A percentile compares a stretch with the other conserved stretches of the same genome.
Evolutionary conservation across 164 flowering plant genomes (phyloP).

Genomic region (Brasenia schreberi): DNA sequence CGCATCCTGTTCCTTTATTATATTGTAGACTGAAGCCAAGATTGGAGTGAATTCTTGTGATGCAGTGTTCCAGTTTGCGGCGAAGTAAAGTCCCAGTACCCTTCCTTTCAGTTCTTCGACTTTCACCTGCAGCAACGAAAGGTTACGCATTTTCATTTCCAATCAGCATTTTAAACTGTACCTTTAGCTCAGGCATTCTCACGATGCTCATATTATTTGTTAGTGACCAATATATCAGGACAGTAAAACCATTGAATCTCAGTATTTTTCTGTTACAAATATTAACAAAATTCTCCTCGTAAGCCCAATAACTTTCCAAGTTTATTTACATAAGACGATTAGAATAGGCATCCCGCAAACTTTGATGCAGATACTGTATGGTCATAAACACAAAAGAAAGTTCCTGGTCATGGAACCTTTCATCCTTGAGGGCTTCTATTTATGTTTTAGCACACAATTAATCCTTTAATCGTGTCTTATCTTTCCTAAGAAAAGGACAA

Average conservation of each 20-base stretch:
- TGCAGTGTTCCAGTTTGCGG: conserved; percentile 23
- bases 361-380: too few relatives aligned
- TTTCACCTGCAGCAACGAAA: conserved; percentile 12
- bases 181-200: background rate
- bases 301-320: too few relatives aligned
- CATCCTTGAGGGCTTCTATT: too few relatives aligned
- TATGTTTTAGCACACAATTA: too few relatives aligned
- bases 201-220: background rate
- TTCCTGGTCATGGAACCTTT: too few relatives aligned
- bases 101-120: conserved; percentile 15
- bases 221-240: background rate
- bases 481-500: too few relatives aligned
- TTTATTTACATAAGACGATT: too few relatives aligned
- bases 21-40: conserved; percentile 9
- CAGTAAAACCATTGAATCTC: background rate
- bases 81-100: conserved; percentile 18
- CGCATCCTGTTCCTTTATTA: conserved; percentile 12
- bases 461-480: too few relatives aligned
- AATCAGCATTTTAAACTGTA: background rate
- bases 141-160: background rate
- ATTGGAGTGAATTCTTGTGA: conserved; percentile 19
- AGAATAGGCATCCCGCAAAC: too few relatives aligned
- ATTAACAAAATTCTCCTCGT: too few relatives aligned
- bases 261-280: too few relatives aligned
- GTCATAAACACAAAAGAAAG: too few relatives aligned